Evolutionary conservation across 768 basidiomycete genomes (phyloP), one percentile per base, ranked within the genome.

Genomic region (Boletus rufocinnamomeus): DNA sequence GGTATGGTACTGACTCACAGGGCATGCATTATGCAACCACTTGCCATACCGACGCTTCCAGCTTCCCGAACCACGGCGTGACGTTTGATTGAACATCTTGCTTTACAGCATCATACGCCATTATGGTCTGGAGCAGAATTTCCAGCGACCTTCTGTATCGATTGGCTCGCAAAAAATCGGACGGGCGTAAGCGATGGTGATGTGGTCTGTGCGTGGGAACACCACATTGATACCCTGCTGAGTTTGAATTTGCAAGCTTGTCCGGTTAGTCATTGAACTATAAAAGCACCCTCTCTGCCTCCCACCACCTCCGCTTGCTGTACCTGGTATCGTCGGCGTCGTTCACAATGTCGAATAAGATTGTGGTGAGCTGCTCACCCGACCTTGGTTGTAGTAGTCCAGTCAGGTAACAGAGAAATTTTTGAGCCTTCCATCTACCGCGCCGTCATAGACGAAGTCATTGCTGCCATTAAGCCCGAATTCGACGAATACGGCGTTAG

Each of bases 401-500:
- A 76, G 73, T 62, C 70, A 66, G 76, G 78, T 79, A 77, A 82
- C 85, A 68, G 78, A 74, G 76, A 73, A 69, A 75, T 76, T 70
- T 74, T 82, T 84, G 86, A 95, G 94, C 94, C 94, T 72, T 69
- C 75, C 65, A 90, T 93, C 67, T 99, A 99, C 76, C 91, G 96
- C 63, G 74, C 85, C 58, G 90, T 99, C 75, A 98, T 99, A 77
- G 94, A 97, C 85, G 94, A 98, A 76, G 95, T 98, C 64, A 89
- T 98, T 66, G 76, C 77, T 34, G 79, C 82, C 65, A 91, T 96
- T 79, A 92, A 91, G 77, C 79, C 85, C 74, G 95, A 98, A 72
- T 99, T 98, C 76, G 95, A 98, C 72, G 94, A 96, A 71, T 95
- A 91, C 68, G 97, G 97, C 60, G 90, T 99, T 62, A 82, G 87